Conservation (phyloP, 2,329 filamentous ascomycete genomes). For the Fusarium palustre region DNA sequence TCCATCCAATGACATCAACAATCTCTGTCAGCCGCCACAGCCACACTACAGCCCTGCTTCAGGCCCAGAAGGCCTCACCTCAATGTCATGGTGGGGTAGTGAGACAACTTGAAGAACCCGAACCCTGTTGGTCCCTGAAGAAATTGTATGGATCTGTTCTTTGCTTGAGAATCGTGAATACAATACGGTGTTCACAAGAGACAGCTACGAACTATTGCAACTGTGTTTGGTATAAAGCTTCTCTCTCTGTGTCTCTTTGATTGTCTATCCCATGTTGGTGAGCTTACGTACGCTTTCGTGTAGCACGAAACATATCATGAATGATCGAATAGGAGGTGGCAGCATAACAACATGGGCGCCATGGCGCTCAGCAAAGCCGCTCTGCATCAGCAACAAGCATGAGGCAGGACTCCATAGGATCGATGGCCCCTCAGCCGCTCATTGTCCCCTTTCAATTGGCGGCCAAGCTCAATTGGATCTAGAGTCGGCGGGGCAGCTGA, state of each 20-base stretch:
- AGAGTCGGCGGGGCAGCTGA: conserved; percentile 47
- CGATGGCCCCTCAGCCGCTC: conserved; percentile 23
- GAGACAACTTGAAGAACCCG: conserved; percentile 24
- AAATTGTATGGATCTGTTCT: conserved; percentile 11
- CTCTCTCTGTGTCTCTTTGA: too few species aligned
- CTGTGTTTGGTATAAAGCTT: neutral
- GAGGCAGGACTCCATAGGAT: conserved; percentile 29
- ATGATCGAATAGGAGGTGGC: conserved; percentile 42
- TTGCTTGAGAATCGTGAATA: neutral
- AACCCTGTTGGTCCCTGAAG: conserved; percentile 26
- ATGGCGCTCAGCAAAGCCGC: conserved; percentile 11
- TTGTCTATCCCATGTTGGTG: neutral
- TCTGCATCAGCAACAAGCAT: conserved; percentile 37
- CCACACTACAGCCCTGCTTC: conserved; percentile 30
- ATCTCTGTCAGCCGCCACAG: conserved; percentile 43
- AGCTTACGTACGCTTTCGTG: conserved; percentile 27
- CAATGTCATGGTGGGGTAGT: conserved; percentile 17
- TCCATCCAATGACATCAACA: conserved; percentile 4
- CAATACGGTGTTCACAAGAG: neutral
- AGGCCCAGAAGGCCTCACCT: neutral
- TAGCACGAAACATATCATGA: conserved; percentile 10
- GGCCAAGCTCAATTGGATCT: conserved; percentile 32
- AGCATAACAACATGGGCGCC: conserved; percentile 40
- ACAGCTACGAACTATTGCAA: conserved; percentile 5
- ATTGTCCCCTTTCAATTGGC: conserved; percentile 28